phyloP scores from a whole-genome alignment of 345 rosid genomes.

The Populus davidiana region DNA sequence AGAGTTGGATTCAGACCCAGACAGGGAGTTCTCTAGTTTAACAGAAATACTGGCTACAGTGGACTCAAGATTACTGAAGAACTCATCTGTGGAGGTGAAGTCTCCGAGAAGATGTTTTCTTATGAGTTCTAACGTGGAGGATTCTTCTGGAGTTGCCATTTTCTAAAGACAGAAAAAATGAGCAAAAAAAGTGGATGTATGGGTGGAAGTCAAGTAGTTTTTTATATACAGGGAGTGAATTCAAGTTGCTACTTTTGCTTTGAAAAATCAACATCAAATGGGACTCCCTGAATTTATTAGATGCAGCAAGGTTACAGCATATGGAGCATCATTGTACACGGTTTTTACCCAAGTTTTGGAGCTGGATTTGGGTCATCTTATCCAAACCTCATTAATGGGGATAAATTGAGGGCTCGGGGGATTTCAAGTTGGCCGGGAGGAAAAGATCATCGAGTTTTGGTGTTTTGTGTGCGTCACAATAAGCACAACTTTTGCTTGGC shows the following conservation, averaged over 20 bases:
- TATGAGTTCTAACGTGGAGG: conserved; percentile 39
- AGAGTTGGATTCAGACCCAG: conserved; percentile 40
- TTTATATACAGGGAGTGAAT: neutral
- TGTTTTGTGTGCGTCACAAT: too few relatives aligned
- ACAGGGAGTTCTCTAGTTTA: conserved; percentile 25
- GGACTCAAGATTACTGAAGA: conserved; percentile 30
- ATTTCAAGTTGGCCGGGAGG: neutral
- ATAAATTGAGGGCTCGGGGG: neutral
- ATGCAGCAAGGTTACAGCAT: neutral
- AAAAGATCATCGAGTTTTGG: neutral
- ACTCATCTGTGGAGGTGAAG: conserved; percentile 41
- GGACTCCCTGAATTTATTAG: conserved; percentile 1
- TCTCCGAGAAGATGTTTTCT: conserved; percentile 59
- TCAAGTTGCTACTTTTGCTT: neutral
- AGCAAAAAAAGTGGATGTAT: neutral
- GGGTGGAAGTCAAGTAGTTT: neutral
- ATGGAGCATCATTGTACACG: neutral
- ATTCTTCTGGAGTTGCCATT: conserved; percentile 41
- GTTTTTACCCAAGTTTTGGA: neutral
- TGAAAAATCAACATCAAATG: neutral
- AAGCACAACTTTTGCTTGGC: neutral
- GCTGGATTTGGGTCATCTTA: neutral
- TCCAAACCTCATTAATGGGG: neutral
- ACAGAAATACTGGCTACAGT: conserved; percentile 24
- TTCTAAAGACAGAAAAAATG: neutral